Evolutionary conservation across 345 rosid genomes (phyloP), one percentile per base, ranked within the genome.

Genomic region (Corchorus olitorius): DNA sequence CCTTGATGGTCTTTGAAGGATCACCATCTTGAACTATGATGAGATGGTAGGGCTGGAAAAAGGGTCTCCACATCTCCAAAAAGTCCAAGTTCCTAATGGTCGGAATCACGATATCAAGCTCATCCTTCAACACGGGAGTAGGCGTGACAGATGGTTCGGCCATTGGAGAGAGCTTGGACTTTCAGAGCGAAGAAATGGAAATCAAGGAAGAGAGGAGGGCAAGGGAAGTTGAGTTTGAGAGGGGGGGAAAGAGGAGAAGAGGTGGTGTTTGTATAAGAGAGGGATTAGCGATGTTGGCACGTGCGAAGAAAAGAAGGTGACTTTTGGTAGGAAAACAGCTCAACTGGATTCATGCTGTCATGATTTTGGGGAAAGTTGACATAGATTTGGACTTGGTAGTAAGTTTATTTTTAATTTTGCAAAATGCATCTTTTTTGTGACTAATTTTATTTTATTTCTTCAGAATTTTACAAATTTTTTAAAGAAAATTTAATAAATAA

Each of bases 1-100:
- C 94, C 50, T 75, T 81, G 80, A 93, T 89, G 71, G 43, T 78
- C 84, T 88, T 87, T 0, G 89, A 79, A 33, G 98, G 97, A 49
- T 93, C 97, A 10, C 98, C 98, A 60, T 93, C 98, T 71, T 91
- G 98, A 62, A 93, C 92, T 46, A 93, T 93, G 87, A 93, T 93
- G 56, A 93, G 84, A 61, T 93, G 98, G 87, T 91, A 93, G 0
- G 75, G 84, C 81, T 91, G 85, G 77, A 93, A 87, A 76, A 88
- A 93, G 4, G 98, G 91, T 73, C 93, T 89, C 97, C 97, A 93
- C 88, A 82, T 84, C 86, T 93, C 96, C 75, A 93, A 79, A 83
- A 93, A 93, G 61, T 89, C 94, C 6, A 93, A 88, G 88, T 81
- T 91, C 33, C 98, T 75, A 70, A 91, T 93, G 43, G 96, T 93